Evolutionary conservation across 106 monocot genomes (phyloP).

Genomic region (Dendrobium catenatum): DNA sequence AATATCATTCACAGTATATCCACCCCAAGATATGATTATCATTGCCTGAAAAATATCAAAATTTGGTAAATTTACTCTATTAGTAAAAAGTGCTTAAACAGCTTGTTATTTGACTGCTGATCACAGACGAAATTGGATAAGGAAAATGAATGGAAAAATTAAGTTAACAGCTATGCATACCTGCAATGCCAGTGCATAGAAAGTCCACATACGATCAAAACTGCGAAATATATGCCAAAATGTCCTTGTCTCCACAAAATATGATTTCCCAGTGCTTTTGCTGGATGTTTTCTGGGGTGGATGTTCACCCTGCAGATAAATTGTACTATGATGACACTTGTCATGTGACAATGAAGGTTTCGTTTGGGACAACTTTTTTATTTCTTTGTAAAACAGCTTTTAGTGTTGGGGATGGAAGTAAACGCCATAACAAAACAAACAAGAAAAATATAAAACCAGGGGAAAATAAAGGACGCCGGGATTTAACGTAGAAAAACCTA

Average conservation of each 20-base stretch:
- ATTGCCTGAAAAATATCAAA: slow-evolving; percentile 53
- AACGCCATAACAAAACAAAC: too few relatives aligned
- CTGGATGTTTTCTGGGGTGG: slow-evolving; percentile 20
- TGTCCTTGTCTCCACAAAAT: slow-evolving; percentile 93
- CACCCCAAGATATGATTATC: slow-evolving; percentile 76
- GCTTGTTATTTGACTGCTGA: neutral
- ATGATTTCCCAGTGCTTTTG: slow-evolving; percentile 81
- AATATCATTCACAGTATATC: slow-evolving; percentile 41
- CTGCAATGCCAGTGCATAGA: slow-evolving; percentile 80
- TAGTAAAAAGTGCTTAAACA: neutral
- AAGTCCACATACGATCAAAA: slow-evolving; percentile 99
- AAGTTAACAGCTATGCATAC: slow-evolving; percentile 26
- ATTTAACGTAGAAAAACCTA: neutral
- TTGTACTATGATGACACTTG: slow-evolving; percentile 5
- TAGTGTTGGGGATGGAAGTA: too few relatives aligned
- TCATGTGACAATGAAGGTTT: neutral
- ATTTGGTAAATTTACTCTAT: neutral
- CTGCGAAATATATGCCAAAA: slow-evolving; percentile 99
- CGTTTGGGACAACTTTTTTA: too few relatives aligned
- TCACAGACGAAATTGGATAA: neutral
- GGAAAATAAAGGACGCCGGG: too few relatives aligned
- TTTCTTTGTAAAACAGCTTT: too few relatives aligned
- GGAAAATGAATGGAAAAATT: neutral
- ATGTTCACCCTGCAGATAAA: slow-evolving; percentile 31
- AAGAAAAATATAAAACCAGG: too few relatives aligned